A percentile compares a stretch with the other conserved stretches of the same genome.
Evolutionary conservation across 495 filamentous ascomycete genomes (phyloP).

Genomic region (Aspergillus bridgeri): DNA sequence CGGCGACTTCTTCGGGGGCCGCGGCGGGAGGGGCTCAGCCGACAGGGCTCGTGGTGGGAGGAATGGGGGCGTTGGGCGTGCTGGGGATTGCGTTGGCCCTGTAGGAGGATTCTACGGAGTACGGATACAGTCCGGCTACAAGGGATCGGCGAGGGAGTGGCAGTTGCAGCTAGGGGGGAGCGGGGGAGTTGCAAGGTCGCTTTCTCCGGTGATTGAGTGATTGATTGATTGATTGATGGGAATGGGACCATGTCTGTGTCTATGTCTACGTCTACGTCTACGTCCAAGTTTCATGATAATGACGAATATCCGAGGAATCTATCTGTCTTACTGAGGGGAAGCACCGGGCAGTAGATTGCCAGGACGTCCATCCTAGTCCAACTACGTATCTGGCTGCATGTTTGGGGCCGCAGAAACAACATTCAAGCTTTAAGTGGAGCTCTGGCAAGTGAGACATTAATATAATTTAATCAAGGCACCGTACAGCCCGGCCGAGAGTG

Average conservation of each 20-base stretch:
- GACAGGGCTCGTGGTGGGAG: constrained; percentile 6
- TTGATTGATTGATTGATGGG: not conserved
- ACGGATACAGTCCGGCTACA: not conserved
- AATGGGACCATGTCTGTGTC: not conserved
- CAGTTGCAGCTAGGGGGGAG: not conserved
- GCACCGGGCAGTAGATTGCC: not conserved
- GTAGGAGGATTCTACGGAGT: not conserved
- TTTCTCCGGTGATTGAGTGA: not conserved
- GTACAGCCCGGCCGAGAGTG: not conserved
- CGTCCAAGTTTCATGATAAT: not conserved
- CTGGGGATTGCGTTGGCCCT: constrained; percentile 6
- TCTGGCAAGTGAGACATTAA: constrained; percentile 3
- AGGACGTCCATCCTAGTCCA: not conserved
- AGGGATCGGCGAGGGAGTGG: not conserved
- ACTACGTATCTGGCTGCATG: not conserved
- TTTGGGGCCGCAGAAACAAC: not conserved
- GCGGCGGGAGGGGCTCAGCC: constrained; percentile 1
- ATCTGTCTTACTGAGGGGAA: not conserved
- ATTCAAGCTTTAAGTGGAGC: constrained; percentile 5
- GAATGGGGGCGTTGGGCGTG: constrained; percentile 8
- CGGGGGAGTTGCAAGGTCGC: too few relatives aligned
- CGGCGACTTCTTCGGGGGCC: constrained; percentile 1
- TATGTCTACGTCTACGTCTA: not conserved
- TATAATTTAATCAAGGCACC: not conserved
- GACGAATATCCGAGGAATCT: not conserved